A percentile compares a stretch with the other conserved stretches of the same genome.
These are phyloP conservation scores for Cantharellus anzutake DNA, from an alignment of 768 basidiomycete species.

Conservation along the genomic window DNA sequence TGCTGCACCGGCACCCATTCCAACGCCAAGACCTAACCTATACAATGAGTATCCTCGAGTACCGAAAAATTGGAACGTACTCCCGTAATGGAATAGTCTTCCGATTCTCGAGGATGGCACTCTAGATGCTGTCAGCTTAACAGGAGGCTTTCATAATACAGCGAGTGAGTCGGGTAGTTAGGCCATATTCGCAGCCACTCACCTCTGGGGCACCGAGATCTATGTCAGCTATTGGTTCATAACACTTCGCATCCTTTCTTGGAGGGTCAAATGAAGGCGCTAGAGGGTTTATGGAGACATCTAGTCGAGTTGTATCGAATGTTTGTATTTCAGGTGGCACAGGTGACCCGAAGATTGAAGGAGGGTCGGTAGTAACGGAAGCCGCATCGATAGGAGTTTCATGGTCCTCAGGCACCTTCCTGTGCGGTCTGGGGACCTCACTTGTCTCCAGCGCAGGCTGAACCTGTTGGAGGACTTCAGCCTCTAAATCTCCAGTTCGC, in stretches of 20 bases:
- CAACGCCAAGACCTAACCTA: conserved; percentile 68
- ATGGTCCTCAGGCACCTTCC: no score
- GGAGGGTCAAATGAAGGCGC: background rate
- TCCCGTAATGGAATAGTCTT: conserved; percentile 85
- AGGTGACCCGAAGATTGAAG: background rate
- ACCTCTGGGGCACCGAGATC: background rate
- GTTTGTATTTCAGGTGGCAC: background rate
- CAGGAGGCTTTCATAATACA: conserved; percentile 11
- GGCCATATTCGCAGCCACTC: background rate
- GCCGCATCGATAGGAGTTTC: no score
- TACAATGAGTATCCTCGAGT: background rate
- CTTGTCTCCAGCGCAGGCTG: no score
- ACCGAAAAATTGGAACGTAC: conserved; percentile 21
- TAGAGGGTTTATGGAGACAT: background rate
- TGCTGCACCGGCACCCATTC: conserved; percentile 76
- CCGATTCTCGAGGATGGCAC: conserved; percentile 84
- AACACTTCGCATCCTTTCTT: background rate
- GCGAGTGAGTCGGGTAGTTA: background rate
- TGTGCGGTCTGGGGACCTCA: no score
- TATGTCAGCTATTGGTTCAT: background rate
- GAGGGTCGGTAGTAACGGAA: no score
- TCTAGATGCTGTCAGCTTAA: conserved; percentile 37
- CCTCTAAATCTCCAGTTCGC: no score
- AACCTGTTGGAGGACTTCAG: no score
- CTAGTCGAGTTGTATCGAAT: background rate